Conservation (phyloP, 2,329 filamentous ascomycete genomes). For the Sclerotinia nivalis region DNA sequence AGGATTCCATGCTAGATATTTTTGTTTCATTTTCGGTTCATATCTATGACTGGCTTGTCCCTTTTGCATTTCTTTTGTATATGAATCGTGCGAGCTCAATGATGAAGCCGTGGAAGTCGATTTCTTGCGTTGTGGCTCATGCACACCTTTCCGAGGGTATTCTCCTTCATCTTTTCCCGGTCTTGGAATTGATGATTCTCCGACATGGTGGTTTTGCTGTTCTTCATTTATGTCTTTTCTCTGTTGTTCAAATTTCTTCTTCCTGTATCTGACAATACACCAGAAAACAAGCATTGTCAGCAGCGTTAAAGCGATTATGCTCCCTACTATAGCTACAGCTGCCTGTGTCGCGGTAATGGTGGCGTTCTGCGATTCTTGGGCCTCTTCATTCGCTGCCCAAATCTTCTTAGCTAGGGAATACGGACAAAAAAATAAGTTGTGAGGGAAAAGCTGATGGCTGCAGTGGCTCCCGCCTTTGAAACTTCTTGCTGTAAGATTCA, state of each 20-base stretch:
- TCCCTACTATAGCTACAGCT: constrained; percentile 47
- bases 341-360: constrained; percentile 48
- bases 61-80: neutral
- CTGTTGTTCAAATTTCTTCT: constrained; percentile 23
- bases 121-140: neutral
- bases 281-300: constrained; percentile 45
- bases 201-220: neutral
- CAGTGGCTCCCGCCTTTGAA: neutral
- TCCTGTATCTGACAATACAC: constrained; percentile 42
- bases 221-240: neutral
- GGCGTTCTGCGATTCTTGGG: constrained; percentile 41
- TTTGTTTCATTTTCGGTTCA: constrained; percentile 28
- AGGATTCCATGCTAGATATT: constrained; percentile 36
- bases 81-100: neutral
- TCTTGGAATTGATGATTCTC: neutral
- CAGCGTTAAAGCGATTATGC: constrained; percentile 47
- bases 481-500: neutral
- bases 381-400: constrained; percentile 22
- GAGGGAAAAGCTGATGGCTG: neutral
- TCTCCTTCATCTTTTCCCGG: neutral
- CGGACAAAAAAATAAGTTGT: no score
- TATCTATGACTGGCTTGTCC: neutral
- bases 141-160: neutral
- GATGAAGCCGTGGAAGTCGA: neutral
- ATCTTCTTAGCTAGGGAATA: neutral